Evolutionary conservation across 345 rosid species (phyloP).

Genomic region (Xanthoceras sorbifolium): DNA sequence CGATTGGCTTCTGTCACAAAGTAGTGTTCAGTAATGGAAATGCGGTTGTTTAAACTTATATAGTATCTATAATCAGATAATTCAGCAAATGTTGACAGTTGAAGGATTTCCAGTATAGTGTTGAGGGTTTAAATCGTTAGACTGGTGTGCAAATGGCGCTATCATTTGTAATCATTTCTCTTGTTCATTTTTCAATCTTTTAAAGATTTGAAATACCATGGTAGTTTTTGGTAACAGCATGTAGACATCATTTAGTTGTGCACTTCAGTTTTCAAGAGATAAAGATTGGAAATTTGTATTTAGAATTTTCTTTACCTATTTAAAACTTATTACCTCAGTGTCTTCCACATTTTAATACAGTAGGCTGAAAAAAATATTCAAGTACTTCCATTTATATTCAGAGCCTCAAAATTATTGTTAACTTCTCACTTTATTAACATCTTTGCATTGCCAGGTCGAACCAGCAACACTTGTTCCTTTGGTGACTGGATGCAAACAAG

Average conservation of each 20-base stretch:
- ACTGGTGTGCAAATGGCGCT: background rate
- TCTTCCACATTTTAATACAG: background rate
- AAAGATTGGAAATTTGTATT: background rate
- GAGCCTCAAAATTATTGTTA: background rate
- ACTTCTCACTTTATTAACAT: background rate
- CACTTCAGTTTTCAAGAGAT: background rate
- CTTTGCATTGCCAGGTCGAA: conserved; percentile 64
- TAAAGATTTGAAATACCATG: background rate
- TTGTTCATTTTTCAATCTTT: background rate
- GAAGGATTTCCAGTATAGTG: background rate
- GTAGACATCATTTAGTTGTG: background rate
- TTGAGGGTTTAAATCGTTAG: background rate
- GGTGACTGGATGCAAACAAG: conserved; percentile 96
- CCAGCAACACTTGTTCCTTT: conserved; percentile 96
- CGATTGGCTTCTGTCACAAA: background rate
- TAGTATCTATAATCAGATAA: background rate
- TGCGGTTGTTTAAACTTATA: background rate
- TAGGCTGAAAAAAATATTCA: background rate
- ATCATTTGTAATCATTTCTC: background rate
- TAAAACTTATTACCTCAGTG: background rate
- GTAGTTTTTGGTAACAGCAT: background rate
- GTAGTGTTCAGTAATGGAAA: background rate
- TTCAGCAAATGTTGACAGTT: background rate
- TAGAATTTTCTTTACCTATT: background rate
- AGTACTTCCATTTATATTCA: background rate